phyloP scores from a whole-genome alignment of 345 rosid species.

The Heritiera littoralis region DNA sequence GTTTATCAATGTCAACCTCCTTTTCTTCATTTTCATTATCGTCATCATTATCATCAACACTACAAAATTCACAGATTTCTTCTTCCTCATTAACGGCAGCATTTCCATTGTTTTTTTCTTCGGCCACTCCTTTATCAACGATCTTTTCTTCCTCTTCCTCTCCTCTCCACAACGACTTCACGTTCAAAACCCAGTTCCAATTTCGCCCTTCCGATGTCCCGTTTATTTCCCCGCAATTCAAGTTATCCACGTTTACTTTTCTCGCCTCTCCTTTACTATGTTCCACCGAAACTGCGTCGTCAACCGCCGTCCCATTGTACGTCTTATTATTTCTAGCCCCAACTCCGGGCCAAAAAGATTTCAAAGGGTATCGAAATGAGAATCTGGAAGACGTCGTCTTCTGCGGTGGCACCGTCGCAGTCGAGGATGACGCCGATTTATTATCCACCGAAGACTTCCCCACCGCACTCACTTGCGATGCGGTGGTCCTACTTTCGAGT shows the following conservation, averaged over 20 bases:
- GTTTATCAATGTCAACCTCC: constrained; percentile 60
- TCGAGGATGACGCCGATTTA: background rate
- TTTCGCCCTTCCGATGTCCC: constrained; percentile 36
- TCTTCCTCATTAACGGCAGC: constrained; percentile 36
- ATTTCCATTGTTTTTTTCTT: constrained; percentile 2
- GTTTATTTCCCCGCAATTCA: constrained; percentile 21
- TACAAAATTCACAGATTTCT: constrained; percentile 53
- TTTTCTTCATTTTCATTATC: constrained; percentile 37
- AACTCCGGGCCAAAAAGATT: constrained; percentile 26
- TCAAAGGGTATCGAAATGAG: constrained; percentile 21
- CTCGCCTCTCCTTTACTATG: constrained; percentile 32
- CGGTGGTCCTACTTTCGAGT: background rate
- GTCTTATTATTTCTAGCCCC: constrained; percentile 33
- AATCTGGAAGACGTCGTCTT: constrained; percentile 19
- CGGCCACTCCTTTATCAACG: background rate
- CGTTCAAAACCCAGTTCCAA: constrained; percentile 82
- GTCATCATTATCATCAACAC: constrained; percentile 38
- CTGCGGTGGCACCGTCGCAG: constrained; percentile 11
- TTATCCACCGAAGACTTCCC: constrained; percentile 12
- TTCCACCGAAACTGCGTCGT: constrained; percentile 59
- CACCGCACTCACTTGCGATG: constrained; percentile 12
- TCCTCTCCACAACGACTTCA: constrained; percentile 61
- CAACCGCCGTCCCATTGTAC: constrained; percentile 54
- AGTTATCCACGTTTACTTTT: constrained; percentile 26
- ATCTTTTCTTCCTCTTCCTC: constrained; percentile 26